Percentiles rank a stretch among this genome's conserved stretches.
Evolutionary conservation across 768 basidiomycete species (phyloP).

Genomic region (Leccinum uliginosum): DNA sequence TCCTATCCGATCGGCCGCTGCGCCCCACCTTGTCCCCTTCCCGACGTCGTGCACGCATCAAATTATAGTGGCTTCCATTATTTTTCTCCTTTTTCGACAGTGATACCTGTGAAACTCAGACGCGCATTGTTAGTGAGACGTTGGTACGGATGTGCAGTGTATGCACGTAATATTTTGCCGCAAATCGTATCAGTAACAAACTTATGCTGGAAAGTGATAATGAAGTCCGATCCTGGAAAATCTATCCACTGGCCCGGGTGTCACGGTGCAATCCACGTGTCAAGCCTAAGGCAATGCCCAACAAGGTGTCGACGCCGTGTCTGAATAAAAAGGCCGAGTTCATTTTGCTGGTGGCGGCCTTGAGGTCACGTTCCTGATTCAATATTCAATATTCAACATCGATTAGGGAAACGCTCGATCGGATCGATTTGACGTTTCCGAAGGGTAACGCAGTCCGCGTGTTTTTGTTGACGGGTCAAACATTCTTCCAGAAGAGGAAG

Average conservation of each 20-base stretch:
- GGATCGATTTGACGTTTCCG: conserved; percentile 90
- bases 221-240: background rate
- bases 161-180: background rate
- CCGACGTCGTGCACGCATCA: background rate
- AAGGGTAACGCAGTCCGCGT: conserved; percentile 79
- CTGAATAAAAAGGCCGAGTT: background rate
- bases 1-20: background rate
- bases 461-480: conserved; percentile 71
- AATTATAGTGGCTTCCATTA: background rate
- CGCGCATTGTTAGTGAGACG: background rate
- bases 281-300: background rate
- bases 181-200: background rate
- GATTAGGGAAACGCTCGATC: conserved; percentile 84
- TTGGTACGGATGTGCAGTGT: background rate
- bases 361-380: conserved; percentile 5
- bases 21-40: background rate
- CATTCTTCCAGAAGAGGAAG: conserved; percentile 68
- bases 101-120: background rate
- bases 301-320: background rate
- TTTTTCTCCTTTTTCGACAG: background rate
- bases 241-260: background rate
- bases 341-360: background rate
- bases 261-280: background rate
- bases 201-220: background rate
- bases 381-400: background rate